These are phyloP conservation scores for Sporothrix sp. DNA, from an alignment of 2,329 filamentous ascomycete genomes.

Conservation along the genomic window DNA sequence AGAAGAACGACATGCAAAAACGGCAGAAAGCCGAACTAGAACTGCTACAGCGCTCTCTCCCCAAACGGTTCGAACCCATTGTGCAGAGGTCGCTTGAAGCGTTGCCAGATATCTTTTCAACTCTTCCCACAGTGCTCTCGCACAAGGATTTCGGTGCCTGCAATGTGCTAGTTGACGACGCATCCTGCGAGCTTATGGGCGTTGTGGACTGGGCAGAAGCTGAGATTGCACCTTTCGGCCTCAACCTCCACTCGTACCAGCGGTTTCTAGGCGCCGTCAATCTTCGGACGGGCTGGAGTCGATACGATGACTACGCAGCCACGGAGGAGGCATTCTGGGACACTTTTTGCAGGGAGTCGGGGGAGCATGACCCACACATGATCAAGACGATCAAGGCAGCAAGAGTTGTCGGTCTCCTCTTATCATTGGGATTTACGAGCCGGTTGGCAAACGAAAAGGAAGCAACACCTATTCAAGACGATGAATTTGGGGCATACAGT, in stretches of 20 bases:
- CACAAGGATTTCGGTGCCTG: slow-evolving; percentile 6
- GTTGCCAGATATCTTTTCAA: background rate
- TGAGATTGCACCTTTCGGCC: slow-evolving; percentile 2
- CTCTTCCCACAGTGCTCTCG: background rate
- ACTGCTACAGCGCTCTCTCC: background rate
- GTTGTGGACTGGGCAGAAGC: slow-evolving; percentile 9
- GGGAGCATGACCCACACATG: background rate
- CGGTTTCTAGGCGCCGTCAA: background rate
- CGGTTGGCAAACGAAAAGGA: background rate
- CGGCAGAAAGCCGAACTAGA: background rate
- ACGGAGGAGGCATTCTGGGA: background rate
- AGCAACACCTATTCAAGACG: background rate
- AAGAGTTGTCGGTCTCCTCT: background rate
- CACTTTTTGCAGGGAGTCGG: background rate
- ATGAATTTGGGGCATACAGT: slow-evolving; percentile 10
- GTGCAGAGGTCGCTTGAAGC: background rate
- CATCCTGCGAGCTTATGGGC: background rate
- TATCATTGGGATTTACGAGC: background rate
- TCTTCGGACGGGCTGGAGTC: background rate
- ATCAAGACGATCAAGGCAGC: background rate
- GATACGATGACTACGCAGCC: background rate
- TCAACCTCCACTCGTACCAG: slow-evolving; percentile 3
- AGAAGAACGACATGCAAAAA: background rate
- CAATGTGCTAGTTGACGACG: slow-evolving; percentile 2
- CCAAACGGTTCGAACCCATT: background rate